Percentiles rank a stretch among this genome's conserved stretches.
Conservation (phyloP, 768 basidiomycete species). For the Ramaria sp. region DNA sequence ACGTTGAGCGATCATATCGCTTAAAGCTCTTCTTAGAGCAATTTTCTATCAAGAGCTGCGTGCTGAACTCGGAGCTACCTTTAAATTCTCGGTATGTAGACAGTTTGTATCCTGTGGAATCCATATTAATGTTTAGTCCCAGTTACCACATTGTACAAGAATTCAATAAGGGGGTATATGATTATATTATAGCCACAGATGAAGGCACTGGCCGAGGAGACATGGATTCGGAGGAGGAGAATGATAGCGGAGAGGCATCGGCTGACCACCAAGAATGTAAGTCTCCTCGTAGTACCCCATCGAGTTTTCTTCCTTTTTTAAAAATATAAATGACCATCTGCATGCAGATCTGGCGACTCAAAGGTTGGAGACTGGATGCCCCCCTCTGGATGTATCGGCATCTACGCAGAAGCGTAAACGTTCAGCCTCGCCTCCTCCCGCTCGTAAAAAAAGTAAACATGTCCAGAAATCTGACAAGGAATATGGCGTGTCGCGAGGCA, state of each 20-base stretch:
- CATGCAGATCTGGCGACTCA: slow-evolving; percentile 46
- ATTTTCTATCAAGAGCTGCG: slow-evolving; percentile 92
- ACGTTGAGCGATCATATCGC: slow-evolving; percentile 88
- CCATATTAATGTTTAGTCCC: neutral
- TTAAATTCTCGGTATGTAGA: slow-evolving; percentile 69
- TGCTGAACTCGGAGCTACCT: slow-evolving; percentile 91
- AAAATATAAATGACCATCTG: neutral
- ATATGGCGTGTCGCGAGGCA: slow-evolving; percentile 90
- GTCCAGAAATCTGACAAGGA: slow-evolving; percentile 51
- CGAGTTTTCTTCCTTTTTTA: neutral
- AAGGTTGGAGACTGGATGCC: slow-evolving; percentile 20
- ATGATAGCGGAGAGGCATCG: slow-evolving; percentile 26
- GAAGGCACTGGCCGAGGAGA: slow-evolving; percentile 56
- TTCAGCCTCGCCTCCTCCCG: slow-evolving; percentile 26
- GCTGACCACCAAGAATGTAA: slow-evolving; percentile 27
- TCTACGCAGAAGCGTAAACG: slow-evolving; percentile 48
- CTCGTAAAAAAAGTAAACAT: slow-evolving; percentile 38
- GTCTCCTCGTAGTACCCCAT: slow-evolving; percentile 8
- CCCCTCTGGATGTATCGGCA: neutral
- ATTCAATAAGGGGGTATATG: slow-evolving; percentile 97
- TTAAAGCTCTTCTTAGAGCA: slow-evolving; percentile 97
- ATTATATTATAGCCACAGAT: slow-evolving; percentile 97
- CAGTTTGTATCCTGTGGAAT: neutral
- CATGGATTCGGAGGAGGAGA: slow-evolving; percentile 38
- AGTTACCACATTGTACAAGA: slow-evolving; percentile 97